Base-by-base conservation (phyloP, 202 grass and related monocot genomes). In the Dendrocalamus latiflorus region DNA sequence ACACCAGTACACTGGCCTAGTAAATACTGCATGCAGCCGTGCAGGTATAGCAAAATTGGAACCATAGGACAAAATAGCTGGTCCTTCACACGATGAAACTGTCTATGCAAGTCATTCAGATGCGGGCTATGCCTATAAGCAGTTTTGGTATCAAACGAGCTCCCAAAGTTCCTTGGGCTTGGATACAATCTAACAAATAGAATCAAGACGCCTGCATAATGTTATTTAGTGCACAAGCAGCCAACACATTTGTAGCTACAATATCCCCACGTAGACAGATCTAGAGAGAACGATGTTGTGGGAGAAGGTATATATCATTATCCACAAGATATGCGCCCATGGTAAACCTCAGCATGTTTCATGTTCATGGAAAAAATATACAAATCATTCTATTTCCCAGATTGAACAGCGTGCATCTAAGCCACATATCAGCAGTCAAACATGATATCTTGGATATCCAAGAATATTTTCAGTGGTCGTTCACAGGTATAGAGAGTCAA, bases 321-420 rank as follows among this genome's bases (percentile, higher is more conserved):
- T 51, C n/a, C 83, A 74, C 28, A 81, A 57, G 71, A 59, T 68
- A 75, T 24, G 56, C 10, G 6, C 70, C 59, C 43, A 70, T 22
- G 30, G 72, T 68, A 78, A 61, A 78, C 61, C 57, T 39, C 50
- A 36, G 6, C 83, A 78, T 76, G 47, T 61, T 68, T 59, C 54
- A 87, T 47, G 41, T 69, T 81, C 22, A 59, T 12, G 8, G 65
- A 42, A 62, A 62, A 72, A 72, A 73, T 74, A 83, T 71, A 83
- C 50, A 83, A 7, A 25, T 41, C 51, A 59, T 69, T 66, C 76
- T 79, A 39, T 79, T 68, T 74, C 83, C 54, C 43, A 28, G 21
- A 68, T 22, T 18, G 33, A 81, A 69, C 62, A 81, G 44, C 4
- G 4, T 48, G 14, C 79, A 75, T 68, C 68, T 61, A 83, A 90